phyloP scores from a whole-genome alignment of 1,284 basidiomycete genomes.

The Puccinia novopanici region DNA sequence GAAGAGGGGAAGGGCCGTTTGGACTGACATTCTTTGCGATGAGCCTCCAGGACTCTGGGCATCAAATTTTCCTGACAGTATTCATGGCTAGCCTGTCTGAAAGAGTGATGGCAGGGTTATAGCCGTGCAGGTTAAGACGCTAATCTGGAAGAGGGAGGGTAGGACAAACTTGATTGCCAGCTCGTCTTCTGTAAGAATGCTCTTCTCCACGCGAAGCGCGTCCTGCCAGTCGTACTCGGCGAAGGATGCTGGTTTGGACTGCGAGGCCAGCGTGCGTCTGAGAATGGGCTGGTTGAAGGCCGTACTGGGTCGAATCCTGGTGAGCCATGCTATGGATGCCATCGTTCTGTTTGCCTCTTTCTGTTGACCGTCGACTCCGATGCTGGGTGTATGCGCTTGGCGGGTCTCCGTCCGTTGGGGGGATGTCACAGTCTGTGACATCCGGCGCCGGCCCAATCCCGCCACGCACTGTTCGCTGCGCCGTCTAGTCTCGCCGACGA shows the following conservation, averaged over 20 bases:
- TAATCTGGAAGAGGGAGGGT: background rate
- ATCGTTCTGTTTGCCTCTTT: no score
- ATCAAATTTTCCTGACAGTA: constrained; percentile 85
- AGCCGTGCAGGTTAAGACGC: no score
- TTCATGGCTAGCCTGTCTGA: constrained; percentile 75
- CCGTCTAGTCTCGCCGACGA: background rate
- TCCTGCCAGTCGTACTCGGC: constrained; percentile 49
- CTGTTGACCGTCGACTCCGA: no score
- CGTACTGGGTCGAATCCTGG: background rate
- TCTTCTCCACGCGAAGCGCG: constrained; percentile 42
- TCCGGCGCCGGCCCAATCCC: no score
- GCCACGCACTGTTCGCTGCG: background rate
- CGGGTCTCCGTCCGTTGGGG: no score
- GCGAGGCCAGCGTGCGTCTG: constrained; percentile 8
- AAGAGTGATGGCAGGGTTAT: no score
- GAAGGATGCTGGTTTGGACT: constrained; percentile 29
- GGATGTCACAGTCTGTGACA: no score
- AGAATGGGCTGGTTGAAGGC: background rate
- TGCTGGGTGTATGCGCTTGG: no score
- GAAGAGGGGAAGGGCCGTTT: background rate
- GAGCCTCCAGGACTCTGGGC: constrained; percentile 81
- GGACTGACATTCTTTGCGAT: constrained; percentile 76
- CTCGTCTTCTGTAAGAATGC: constrained; percentile 83
- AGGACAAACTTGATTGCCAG: constrained; percentile 74
- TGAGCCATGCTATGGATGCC: background rate